Conservation (phyloP, 148 eudicot species). For the Heliosperma pusillum region DNA sequence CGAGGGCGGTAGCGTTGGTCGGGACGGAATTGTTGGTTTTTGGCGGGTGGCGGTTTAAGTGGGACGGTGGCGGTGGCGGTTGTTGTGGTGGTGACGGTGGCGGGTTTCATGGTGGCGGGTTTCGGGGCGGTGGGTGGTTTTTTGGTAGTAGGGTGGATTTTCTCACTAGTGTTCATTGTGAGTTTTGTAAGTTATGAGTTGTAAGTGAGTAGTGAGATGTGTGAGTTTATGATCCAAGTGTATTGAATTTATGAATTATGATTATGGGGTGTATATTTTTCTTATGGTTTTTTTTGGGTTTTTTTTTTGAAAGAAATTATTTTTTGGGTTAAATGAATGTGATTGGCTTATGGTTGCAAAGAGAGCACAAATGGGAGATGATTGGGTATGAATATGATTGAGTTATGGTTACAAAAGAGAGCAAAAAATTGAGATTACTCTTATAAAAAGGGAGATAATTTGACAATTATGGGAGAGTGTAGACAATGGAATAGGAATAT, state of each 20-base stretch:
- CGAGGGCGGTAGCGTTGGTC: constrained; percentile 47
- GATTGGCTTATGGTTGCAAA: not conserved
- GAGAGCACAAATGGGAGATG: not conserved
- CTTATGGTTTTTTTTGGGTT: no score
- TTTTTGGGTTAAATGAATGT: not conserved
- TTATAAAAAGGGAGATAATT: constrained; percentile 7
- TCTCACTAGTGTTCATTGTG: constrained; percentile 13
- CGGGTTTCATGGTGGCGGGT: constrained; percentile 35
- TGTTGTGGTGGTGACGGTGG: not conserved
- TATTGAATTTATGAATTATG: constrained; percentile 10
- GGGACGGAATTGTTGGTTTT: constrained; percentile 41
- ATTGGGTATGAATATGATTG: no score
- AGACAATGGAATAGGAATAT: not conserved
- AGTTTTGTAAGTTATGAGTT: not conserved
- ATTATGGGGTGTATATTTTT: not conserved
- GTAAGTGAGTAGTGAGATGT: not conserved
- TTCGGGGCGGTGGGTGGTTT: constrained; percentile 59
- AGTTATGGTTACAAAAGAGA: no score
- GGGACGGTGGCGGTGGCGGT: constrained; percentile 13
- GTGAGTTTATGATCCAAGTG: not conserved
- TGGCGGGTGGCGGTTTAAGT: constrained; percentile 36
- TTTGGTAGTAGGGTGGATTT: constrained; percentile 15
- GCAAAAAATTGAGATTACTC: no score
- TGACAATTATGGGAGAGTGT: constrained; percentile 3
- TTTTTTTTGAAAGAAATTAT: not conserved